phyloP scores from a whole-genome alignment of 345 rosid genomes.

The Aethionema arabicum region DNA sequence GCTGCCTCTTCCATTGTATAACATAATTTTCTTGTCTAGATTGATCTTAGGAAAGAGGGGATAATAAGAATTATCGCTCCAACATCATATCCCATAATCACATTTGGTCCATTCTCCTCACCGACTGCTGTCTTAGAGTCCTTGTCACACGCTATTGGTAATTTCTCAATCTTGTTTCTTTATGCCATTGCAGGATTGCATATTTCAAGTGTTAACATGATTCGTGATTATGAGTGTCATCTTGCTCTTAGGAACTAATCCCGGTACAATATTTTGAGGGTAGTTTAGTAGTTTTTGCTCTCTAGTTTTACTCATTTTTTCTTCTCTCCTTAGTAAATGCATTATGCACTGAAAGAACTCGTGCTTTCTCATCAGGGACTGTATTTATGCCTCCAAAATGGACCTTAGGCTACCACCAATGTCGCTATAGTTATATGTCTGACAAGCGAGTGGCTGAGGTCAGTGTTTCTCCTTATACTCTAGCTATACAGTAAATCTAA shows the following conservation, averaged over 20 bases:
- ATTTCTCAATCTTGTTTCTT: constrained; percentile 20
- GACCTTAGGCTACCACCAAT: constrained; percentile 94
- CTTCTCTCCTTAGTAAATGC: background rate
- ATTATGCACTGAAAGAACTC: background rate
- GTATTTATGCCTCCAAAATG: constrained; percentile 96
- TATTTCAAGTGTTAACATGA: constrained; percentile 11
- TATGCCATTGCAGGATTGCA: constrained; percentile 2
- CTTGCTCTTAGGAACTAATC: constrained; percentile 2
- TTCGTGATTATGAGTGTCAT: background rate
- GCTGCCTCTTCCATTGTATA: constrained; percentile 5
- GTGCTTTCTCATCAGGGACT: constrained; percentile 50
- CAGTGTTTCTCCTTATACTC: constrained; percentile 18
- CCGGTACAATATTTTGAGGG: background rate
- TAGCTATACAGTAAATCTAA: constrained; percentile 14
- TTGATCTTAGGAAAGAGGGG: constrained; percentile 76
- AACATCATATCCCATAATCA: constrained; percentile 68
- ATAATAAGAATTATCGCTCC: constrained; percentile 50
- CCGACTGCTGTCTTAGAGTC: constrained; percentile 72
- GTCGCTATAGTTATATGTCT: constrained; percentile 92
- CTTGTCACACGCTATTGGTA: constrained; percentile 80
- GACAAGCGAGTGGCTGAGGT: constrained; percentile 81
- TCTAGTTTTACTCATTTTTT: background rate
- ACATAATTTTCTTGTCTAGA: constrained; percentile 45
- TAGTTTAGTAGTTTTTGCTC: background rate
- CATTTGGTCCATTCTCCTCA: constrained; percentile 81